Base-by-base conservation (phyloP, 2,329 filamentous ascomycete genomes). In the Bipolaris zeicola region DNA sequence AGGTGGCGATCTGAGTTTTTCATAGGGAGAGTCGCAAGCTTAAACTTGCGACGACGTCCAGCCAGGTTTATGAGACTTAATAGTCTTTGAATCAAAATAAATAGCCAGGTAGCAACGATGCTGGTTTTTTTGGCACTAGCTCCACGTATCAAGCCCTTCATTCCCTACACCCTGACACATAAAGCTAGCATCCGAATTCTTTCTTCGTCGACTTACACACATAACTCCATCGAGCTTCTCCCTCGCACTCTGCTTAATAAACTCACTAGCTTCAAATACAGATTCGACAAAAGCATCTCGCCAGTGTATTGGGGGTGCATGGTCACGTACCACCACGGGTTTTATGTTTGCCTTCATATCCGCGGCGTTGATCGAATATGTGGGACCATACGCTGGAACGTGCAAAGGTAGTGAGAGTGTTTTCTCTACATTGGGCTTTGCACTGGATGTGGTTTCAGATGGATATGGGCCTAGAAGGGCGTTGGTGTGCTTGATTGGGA, bases 141-240 rank as follows among this genome's bases (percentile, higher is more conserved):
- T 8, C 10, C 8, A 10, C 26, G 3, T 8, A 16, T 55, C 53
- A 34, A 42, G 26, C 6, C 55, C 13, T 38, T 46, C 41, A 7
- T 46, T 31, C 13, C 1, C n/a, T n/a, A 69, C 5, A 6, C 69
- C 69, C 50, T 55, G 60, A 41, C 68, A 70, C 8, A 14, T 48
- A 54, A 70, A 70, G 46, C 66, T 69, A 14, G 50, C 46, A 47
- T 63, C 64, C 13, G 62, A 68, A 24, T 46, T 54, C 18, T 42
- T 58, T 20, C 60, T 56, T 48, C 61, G 61, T 50, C 36, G 58
- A 26, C 16, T 50, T 48, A 31, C 26, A 42, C 43, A 28, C 20
- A 52, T 42, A 22, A 28, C 8, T 11, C 42, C 37, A 20, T 52
- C 53, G 18, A 56, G 28, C 6, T 20, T 52, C 7, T 53, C 10